Base-by-base conservation (phyloP, 1,284 basidiomycete genomes). In the Quambalaria eucalypti region DNA sequence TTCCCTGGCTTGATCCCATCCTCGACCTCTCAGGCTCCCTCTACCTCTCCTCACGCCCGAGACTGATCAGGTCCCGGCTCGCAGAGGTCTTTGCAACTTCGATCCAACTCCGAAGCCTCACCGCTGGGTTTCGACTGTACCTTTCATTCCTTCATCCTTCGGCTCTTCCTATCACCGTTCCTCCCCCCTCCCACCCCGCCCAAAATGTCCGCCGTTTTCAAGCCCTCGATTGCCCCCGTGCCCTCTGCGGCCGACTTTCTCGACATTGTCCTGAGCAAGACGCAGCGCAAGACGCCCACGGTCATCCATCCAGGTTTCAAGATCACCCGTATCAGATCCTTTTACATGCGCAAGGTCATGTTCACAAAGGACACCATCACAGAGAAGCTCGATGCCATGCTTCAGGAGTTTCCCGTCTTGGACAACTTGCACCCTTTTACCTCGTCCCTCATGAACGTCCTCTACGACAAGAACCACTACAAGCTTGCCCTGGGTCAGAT, bases 321-420 rank as follows among this genome's bases (percentile, higher is more conserved):
- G 81, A 98, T 98, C 77, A 90, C 88, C 61, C 85, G 90, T 54
- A 92, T 91, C 76, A 83, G 90, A 31, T 64, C 71, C 67, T 88
- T 96, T 77, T 96, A 98, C 79, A 96, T 97, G 93, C 85, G 92
- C 77, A 98, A 97, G 79, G 92, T 98, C 79, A 98, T 96, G 80
- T 98, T 97, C 78, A 95, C 92, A 1, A 92, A 97, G 78, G 91
- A 97, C 76, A 83, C 88, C 14, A 97, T 98, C 68, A 91, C 93
- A 66, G 93, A 98, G 79, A 96, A 97, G 77, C 83, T 99, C 31
- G 86, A 87, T 56, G 87, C 86, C 31, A 99, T 99, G 73, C 80
- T 99, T 66, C 83, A 84, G 47, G 93, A 98, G 76, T 99, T 99
- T 78, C 93, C 93, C 19, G 86, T 97, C 77, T 86, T 98, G 56